Evolutionary conservation across 1,284 basidiomycete species (phyloP).

Genomic region (Pholiota adiposa): DNA sequence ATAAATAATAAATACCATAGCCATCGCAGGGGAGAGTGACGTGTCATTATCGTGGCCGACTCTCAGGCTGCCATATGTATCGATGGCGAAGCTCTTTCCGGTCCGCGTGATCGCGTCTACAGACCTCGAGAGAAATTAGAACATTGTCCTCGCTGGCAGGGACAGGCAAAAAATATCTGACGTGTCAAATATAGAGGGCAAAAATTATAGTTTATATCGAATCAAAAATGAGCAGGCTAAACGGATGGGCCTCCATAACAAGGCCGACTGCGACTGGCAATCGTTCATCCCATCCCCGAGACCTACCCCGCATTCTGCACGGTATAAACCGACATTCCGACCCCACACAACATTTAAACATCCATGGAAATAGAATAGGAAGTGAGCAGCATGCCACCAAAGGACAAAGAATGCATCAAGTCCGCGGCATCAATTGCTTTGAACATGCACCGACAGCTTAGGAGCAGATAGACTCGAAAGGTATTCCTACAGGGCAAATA

Average conservation of each 20-base stretch:
- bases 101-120: conserved; percentile 25
- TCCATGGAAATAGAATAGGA: background rate
- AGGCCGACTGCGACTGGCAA: background rate
- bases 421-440: conserved; percentile 9
- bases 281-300: background rate
- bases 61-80: conserved; percentile 7
- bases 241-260: background rate
- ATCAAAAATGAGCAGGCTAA: background rate
- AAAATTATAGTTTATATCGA: background rate
- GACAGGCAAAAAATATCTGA: background rate
- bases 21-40: conserved; percentile 22
- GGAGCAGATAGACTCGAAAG: conserved; percentile 67
- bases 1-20: conserved; percentile 13
- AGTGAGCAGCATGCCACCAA: background rate
- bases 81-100: background rate
- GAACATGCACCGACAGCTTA: conserved; percentile 74
- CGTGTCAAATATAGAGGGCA: background rate
- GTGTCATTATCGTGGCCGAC: conserved; percentile 30
- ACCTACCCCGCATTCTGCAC: background rate
- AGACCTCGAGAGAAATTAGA: too few species aligned
- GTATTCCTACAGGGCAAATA: conserved; percentile 61
- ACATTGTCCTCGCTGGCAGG: conserved; percentile 5
- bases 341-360: background rate
- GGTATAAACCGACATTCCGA: background rate
- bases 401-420: too few species aligned